Evolutionary conservation across 2,329 filamentous ascomycete genomes (phyloP), one percentile per base, ranked within the genome.

Genomic region (Cadophora luteo-olivacea): DNA sequence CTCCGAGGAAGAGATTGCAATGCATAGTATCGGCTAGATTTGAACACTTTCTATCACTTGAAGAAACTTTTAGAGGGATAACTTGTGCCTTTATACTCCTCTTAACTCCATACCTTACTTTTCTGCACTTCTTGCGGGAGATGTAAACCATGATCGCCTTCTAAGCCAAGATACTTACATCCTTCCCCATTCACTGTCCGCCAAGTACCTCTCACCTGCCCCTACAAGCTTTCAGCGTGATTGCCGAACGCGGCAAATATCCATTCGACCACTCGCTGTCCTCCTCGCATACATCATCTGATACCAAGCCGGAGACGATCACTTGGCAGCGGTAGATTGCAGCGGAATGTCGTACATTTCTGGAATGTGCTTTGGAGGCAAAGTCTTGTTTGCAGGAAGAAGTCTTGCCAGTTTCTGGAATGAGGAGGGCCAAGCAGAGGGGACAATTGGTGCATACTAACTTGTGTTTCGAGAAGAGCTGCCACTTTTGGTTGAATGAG

Each of bases 381-480:
- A 62, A 62, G 41, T 33, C 60, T 62, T 62, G 38, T 62, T 58
- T 62, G 22, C 7, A 48, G 25, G 5, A 22, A n/a, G 29, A 51
- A 32, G 60, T 49, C 60, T 62, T 62, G 60, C 16, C 41, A 62
- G 41, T 62, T 62, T 62, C 60, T 62, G 4, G 25, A 62, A 62
- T 33, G 8, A 29, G 60, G 32, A 19, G 41, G 24, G 60, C 60
- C 60, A 62, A 51, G 45, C 25, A 51, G 22, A 38, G 12, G 52
- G 14, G 24, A 55, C 2, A 19, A 29, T 9, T 4, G 24, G 5
- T 54, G 22, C 24, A 54, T 54, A 5, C 11, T 4, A 32, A 14
- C 3, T 6, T 16, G 9, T 32, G 24, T 19, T 19, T 29, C 2
- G n/a, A 16, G 12, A 16, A 32, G 52, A 55, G n/a, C 29, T 55